Conservation (phyloP, 306 rosid genomes). For the Pterocarpus santalinus region DNA sequence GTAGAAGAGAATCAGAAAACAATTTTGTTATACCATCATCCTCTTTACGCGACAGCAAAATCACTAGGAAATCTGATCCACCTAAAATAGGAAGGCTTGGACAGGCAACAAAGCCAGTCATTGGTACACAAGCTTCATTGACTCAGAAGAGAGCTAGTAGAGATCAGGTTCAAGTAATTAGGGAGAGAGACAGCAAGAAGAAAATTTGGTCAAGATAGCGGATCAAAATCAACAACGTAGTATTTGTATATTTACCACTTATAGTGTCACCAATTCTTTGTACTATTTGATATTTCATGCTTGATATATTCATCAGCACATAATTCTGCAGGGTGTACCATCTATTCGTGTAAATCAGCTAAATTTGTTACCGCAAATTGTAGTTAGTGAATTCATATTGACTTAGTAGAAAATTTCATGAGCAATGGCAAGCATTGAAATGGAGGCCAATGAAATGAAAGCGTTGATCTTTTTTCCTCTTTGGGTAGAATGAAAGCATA, state of each 20-base stretch:
- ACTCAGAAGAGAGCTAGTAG: constrained; percentile 73
- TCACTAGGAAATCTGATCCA: constrained; percentile 83
- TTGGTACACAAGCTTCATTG: constrained; percentile 65
- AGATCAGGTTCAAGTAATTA: constrained; percentile 70
- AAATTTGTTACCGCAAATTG: not conserved
- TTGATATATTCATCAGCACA: not conserved
- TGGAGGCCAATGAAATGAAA: too few species aligned
- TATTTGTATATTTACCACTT: not conserved
- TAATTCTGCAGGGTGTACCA: not conserved
- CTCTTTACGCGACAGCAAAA: constrained; percentile 55
- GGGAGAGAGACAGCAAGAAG: constrained; percentile 77
- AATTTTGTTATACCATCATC: constrained; percentile 34
- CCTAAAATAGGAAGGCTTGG: constrained; percentile 67
- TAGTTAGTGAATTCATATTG: not conserved
- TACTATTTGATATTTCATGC: not conserved
- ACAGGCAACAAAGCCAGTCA: constrained; percentile 57
- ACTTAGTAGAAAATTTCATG: too few species aligned
- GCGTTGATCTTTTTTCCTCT: too few species aligned
- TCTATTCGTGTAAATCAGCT: not conserved
- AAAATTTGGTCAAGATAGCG: constrained; percentile 80
- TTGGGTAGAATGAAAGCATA: too few species aligned
- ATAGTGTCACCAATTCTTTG: not conserved
- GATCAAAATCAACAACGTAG: not conserved
- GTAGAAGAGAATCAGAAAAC: constrained; percentile 75
- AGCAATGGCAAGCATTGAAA: too few species aligned